Conservation (phyloP, 148 eudicot species). For the Rhododendron williamsianum region DNA sequence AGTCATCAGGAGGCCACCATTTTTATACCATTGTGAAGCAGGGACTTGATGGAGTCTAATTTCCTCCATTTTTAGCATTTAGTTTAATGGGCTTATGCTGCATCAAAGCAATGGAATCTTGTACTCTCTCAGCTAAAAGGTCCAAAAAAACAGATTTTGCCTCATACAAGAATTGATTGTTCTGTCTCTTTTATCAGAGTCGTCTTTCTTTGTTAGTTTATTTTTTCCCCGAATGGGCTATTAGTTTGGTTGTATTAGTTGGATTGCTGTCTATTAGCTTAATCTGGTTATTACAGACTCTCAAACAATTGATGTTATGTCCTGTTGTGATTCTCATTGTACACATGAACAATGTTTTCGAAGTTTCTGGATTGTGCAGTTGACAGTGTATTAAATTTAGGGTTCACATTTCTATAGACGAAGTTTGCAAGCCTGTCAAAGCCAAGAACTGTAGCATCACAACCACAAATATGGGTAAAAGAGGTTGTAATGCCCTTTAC, state of each 20-base stretch:
- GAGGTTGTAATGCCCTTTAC: too few relatives aligned
- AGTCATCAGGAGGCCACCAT: background rate
- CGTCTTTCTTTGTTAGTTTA: too few relatives aligned
- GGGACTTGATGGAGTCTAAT: background rate
- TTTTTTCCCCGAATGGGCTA: background rate
- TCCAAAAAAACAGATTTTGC: background rate
- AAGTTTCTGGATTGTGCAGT: background rate
- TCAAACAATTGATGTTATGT: background rate
- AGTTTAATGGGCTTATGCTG: background rate
- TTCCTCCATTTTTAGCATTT: background rate
- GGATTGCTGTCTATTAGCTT: background rate
- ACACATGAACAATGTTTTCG: too few relatives aligned
- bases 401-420: background rate
- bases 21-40: too few relatives aligned
- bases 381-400: background rate
- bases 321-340: too few relatives aligned
- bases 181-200: background rate
- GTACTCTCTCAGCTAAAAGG: background rate
- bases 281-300: background rate
- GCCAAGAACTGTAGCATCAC: background rate
- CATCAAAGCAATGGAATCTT: background rate
- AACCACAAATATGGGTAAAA: background rate
- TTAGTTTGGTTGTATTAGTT: background rate
- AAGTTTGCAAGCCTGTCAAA: background rate
- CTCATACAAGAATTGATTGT: background rate